Evolutionary conservation across 192 early-diverging fungal species (phyloP).

Genomic region (Polychytrium aggregatum): DNA sequence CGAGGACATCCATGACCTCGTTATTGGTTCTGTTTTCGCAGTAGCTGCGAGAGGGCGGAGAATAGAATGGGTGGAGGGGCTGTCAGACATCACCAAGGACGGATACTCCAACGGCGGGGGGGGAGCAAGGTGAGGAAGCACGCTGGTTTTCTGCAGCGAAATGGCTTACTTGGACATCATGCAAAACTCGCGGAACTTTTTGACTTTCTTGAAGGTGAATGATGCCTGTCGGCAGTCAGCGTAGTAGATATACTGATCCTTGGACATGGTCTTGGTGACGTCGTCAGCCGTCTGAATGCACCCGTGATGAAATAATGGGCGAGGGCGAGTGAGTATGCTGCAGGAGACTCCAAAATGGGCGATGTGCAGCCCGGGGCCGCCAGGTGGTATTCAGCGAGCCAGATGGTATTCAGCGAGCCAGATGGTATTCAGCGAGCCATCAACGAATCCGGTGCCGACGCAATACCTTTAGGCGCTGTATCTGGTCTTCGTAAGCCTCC

Average conservation of each 20-base stretch:
- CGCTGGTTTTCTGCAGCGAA: not conserved
- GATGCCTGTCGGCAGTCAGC: constrained; percentile 97
- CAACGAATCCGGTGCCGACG: too few species aligned
- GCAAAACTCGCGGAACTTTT: constrained; percentile 92
- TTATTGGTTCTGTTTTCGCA: constrained; percentile 83
- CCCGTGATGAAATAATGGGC: not conserved
- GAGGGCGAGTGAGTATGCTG: constrained; percentile 1
- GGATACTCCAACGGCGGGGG: too few species aligned
- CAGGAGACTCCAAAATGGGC: not conserved
- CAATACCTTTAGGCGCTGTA: constrained; percentile 58
- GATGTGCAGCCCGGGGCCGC: too few species aligned
- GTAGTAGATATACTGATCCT: constrained; percentile 98
- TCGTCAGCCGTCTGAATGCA: constrained; percentile 69
- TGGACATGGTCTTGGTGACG: constrained; percentile 84
- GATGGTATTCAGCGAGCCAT: too few species aligned
- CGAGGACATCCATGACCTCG: constrained; percentile 93
- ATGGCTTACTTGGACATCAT: constrained; percentile 57
- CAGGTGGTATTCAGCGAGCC: too few species aligned
- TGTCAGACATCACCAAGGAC: not conserved
- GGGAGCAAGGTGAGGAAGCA: too few species aligned
- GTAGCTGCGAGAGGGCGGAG: constrained; percentile 29
- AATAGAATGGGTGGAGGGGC: not conserved
- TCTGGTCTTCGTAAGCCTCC: constrained; percentile 81
- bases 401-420: too few species aligned
- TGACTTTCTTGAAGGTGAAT: constrained; percentile 89